Percentiles rank a stretch among this genome's conserved stretches.
These are phyloP conservation scores for Curvularia sp. DNA, from an alignment of 2,329 filamentous ascomycete species.

Conservation along the genomic window DNA sequence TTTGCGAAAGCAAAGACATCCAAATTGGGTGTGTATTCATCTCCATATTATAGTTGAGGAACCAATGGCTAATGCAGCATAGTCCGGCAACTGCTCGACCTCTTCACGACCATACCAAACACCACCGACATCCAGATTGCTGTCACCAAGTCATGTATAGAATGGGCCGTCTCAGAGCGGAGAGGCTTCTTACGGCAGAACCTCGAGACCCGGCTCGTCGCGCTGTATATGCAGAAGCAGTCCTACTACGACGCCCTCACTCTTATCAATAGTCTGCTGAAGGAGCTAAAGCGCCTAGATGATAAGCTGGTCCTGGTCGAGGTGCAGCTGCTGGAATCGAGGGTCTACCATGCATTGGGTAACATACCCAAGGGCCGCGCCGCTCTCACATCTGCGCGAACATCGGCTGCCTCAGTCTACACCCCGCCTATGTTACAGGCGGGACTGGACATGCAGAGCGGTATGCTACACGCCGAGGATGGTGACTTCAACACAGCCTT, in stretches of 20 bases:
- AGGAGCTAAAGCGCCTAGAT: constrained; percentile 96
- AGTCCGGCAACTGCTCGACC: constrained; percentile 97
- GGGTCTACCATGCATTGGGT: constrained; percentile 95
- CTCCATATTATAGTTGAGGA: no score
- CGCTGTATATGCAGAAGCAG: constrained; percentile 95
- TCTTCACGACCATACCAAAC: constrained; percentile 92
- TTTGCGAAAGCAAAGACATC: constrained; percentile 99
- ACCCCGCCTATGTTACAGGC: constrained; percentile 94
- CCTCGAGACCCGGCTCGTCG: constrained; percentile 92
- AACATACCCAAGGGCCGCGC: constrained; percentile 97
- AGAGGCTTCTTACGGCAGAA: constrained; percentile 97
- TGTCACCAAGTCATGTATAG: constrained; percentile 98
- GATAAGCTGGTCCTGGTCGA: constrained; percentile 98
- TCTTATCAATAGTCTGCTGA: constrained; percentile 93
- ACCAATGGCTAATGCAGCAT: constrained; percentile 20
- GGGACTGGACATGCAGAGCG: constrained; percentile 98
- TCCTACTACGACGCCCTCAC: constrained; percentile 96
- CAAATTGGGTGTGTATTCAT: constrained; percentile 77
- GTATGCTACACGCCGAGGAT: constrained; percentile 98
- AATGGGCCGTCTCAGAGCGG: constrained; percentile 95
- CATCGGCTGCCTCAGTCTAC: constrained; percentile 95
- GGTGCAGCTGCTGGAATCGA: constrained; percentile 94
- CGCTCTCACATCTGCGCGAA: constrained; percentile 90
- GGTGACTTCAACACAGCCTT: constrained; percentile 99
- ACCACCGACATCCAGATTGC: constrained; percentile 92